A percentile compares a stretch with the other conserved stretches of the same genome.
Evolutionary conservation across 148 eudicot genomes (phyloP).

Genomic region (Cornus florida): DNA sequence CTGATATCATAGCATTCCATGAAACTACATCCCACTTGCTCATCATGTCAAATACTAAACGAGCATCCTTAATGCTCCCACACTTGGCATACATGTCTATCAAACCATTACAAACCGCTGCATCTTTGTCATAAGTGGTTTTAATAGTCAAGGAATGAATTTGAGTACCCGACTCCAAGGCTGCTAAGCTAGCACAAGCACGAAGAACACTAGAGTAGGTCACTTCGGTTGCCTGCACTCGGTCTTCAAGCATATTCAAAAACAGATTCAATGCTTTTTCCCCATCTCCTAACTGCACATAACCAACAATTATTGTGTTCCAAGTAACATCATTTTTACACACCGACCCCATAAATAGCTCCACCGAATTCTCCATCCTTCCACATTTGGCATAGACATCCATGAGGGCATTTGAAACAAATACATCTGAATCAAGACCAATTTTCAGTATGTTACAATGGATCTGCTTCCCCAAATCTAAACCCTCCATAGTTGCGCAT

Average conservation of each 20-base stretch:
- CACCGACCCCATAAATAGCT: conserved; percentile 29
- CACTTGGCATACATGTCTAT: background rate
- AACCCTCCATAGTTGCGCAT: conserved; percentile 6
- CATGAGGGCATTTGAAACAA: conserved; percentile 46
- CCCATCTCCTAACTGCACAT: conserved; percentile 37
- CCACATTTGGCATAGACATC: conserved; percentile 52
- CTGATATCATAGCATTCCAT: conserved; percentile 51
- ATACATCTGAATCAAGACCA: conserved; percentile 36
- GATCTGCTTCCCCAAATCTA: conserved; percentile 37
- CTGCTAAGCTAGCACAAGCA: conserved; percentile 54
- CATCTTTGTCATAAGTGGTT: conserved; percentile 36
- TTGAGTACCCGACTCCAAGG: conserved; percentile 45
- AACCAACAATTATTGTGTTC: conserved; percentile 55
- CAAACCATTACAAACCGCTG: background rate
- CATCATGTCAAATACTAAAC: conserved; percentile 24
- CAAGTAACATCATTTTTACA: conserved; percentile 45
- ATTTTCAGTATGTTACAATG: conserved; percentile 34
- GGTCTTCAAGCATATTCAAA: conserved; percentile 36
- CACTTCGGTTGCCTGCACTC: conserved; percentile 40
- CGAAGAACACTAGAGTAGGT: conserved; percentile 50
- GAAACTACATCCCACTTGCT: conserved; percentile 25
- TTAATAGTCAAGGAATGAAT: conserved; percentile 45
- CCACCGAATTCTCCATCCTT: conserved; percentile 33
- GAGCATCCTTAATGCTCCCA: background rate
- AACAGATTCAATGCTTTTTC: conserved; percentile 43